A percentile compares a stretch with the other conserved stretches of the same genome.
Evolutionary conservation across 1,284 basidiomycete species (phyloP).

Genomic region (Schizophyllum commune): DNA sequence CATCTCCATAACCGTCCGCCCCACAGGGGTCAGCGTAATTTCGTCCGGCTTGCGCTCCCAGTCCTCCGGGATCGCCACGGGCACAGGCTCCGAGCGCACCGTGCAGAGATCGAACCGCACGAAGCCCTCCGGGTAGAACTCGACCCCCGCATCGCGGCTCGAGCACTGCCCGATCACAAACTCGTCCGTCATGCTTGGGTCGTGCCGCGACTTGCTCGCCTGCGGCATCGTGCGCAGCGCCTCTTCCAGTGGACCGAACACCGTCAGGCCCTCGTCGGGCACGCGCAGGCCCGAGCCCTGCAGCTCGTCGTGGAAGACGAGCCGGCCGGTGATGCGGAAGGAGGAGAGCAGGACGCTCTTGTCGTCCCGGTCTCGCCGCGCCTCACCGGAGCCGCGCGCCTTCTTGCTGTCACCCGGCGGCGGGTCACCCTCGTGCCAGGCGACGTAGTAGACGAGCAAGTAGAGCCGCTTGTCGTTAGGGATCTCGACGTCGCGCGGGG

Average conservation of each 20-base stretch:
- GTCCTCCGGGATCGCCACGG: conserved; percentile 24
- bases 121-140: conserved; percentile 64
- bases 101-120: conserved; percentile 55
- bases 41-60: conserved; percentile 31
- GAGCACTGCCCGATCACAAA: conserved; percentile 56
- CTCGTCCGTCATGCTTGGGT: conserved; percentile 21
- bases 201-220: conserved; percentile 12
- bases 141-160: conserved; percentile 54
- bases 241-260: conserved; percentile 53
- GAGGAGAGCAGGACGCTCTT: conserved; percentile 40
- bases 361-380: background rate
- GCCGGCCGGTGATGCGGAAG: conserved; percentile 61
- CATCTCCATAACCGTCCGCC: conserved; percentile 73
- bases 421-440: conserved; percentile 25
- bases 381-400: conserved; percentile 22
- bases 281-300: conserved; percentile 63
- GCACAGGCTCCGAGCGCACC: conserved; percentile 7
- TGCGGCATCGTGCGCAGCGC: conserved; percentile 40
- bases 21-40: conserved; percentile 57
- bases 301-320: conserved; percentile 60
- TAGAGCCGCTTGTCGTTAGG: conserved; percentile 53
- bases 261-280: conserved; percentile 59
- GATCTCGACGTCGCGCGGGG: conserved; percentile 29
- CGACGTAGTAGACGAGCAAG: conserved; percentile 66
- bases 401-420: conserved; percentile 28